These are phyloP conservation scores for Ogataea hybrid DNA, from an alignment of 1,139 yeast genomes.

Conservation along the genomic window DNA sequence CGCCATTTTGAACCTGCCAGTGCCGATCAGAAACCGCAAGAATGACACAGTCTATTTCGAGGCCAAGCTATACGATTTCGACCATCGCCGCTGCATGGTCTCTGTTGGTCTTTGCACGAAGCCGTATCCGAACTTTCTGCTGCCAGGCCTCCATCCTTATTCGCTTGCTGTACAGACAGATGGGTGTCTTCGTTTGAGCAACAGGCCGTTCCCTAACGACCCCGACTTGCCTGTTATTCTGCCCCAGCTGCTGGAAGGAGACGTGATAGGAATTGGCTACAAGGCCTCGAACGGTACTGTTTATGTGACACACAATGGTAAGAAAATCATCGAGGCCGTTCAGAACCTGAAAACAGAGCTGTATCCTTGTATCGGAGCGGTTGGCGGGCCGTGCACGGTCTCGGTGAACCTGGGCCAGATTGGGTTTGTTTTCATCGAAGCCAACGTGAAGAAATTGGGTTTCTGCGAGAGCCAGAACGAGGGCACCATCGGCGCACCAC, in stretches of 20 bases:
- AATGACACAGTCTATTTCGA: slow-evolving; percentile 72
- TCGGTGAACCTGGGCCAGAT: slow-evolving; percentile 86
- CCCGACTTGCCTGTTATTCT: slow-evolving; percentile 68
- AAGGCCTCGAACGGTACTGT: slow-evolving; percentile 76
- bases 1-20: slow-evolving; percentile 57
- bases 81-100: slow-evolving; percentile 45
- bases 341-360: slow-evolving; percentile 76
- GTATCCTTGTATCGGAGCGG: slow-evolving; percentile 88
- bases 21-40: slow-evolving; percentile 57
- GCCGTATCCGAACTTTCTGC: slow-evolving; percentile 85
- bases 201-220: slow-evolving; percentile 74
- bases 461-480: slow-evolving; percentile 69
- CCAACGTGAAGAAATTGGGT: slow-evolving; percentile 91
- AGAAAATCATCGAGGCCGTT: slow-evolving; percentile 78
- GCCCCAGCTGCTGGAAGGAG: slow-evolving; percentile 79
- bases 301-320: slow-evolving; percentile 89
- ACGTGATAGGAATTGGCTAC: slow-evolving; percentile 91
- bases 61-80: slow-evolving; percentile 56
- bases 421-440: slow-evolving; percentile 94
- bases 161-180: slow-evolving; percentile 87
- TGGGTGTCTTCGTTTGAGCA: slow-evolving; percentile 70
- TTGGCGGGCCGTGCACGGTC: slow-evolving; percentile 67
- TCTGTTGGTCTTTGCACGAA: slow-evolving; percentile 81
- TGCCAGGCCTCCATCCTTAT: slow-evolving; percentile 82
- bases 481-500: slow-evolving; percentile 76